These are phyloP conservation scores for Hyparrhenia diplandra DNA, from an alignment of 176 grass and related monocot genomes.

Conservation along the genomic window DNA sequence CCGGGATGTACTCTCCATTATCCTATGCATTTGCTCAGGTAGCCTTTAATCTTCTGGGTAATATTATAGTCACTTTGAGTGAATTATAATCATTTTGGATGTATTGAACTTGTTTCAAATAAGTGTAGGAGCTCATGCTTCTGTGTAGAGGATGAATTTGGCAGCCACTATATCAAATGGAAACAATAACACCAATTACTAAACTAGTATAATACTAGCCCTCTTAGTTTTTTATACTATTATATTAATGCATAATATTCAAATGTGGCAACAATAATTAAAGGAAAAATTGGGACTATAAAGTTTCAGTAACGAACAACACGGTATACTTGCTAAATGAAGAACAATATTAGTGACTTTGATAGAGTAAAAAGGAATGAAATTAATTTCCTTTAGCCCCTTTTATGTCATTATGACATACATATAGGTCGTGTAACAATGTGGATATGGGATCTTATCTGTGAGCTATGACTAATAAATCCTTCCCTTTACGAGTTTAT, in stretches of 20 bases:
- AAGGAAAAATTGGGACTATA: too few species aligned
- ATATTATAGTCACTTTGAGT: too few species aligned
- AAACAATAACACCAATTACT: too few species aligned
- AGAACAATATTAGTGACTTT: neutral
- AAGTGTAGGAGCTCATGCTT: too few species aligned
- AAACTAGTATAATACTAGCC: too few species aligned
- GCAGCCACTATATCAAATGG: too few species aligned
- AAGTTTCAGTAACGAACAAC: too few species aligned
- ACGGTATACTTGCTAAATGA: too few species aligned
- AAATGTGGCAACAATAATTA: neutral
- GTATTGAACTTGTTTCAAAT: too few species aligned
- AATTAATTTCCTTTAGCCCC: neutral
- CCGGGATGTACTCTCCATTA: conserved; percentile 88
- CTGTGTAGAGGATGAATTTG: too few species aligned
- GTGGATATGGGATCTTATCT: neutral
- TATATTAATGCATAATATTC: neutral
- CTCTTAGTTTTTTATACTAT: too few species aligned
- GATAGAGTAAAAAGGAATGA: neutral
- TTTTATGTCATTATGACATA: neutral
- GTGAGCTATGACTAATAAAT: neutral
- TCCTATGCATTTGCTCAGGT: conserved; percentile 89
- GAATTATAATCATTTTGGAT: too few species aligned
- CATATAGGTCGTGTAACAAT: neutral
- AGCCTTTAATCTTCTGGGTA: conserved; percentile 4
- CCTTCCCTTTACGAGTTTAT: neutral